These are phyloP conservation scores for Sporothrix pseudoabietina DNA, from an alignment of 2,329 filamentous ascomycete genomes.

Conservation along the genomic window DNA sequence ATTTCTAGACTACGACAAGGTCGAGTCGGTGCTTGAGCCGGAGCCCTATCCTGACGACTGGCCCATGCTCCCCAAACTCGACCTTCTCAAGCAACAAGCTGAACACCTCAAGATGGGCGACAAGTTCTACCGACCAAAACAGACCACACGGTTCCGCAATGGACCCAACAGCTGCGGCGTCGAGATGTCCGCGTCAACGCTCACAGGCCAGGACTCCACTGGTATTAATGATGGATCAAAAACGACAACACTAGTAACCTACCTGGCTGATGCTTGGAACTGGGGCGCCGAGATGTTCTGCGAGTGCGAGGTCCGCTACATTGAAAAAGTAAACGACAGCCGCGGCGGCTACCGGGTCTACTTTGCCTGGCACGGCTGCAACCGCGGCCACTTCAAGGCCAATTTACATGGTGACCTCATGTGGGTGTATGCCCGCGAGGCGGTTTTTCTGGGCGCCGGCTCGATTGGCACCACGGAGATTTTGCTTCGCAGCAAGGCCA, in stretches of 20 bases:
- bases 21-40: constrained; percentile 60
- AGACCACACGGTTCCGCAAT: constrained; percentile 65
- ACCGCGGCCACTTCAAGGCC: constrained; percentile 57
- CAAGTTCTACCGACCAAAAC: constrained; percentile 58
- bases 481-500: constrained; percentile 59
- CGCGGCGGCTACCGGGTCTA: constrained; percentile 63
- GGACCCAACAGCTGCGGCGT: constrained; percentile 66
- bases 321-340: constrained; percentile 53
- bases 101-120: constrained; percentile 52
- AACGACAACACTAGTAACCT: constrained; percentile 66
- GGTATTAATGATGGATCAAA: constrained; percentile 70
- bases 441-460: constrained; percentile 68
- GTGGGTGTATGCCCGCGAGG: constrained; percentile 67
- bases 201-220: constrained; percentile 64
- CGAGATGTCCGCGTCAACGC: constrained; percentile 60
- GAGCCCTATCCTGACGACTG: constrained; percentile 59
- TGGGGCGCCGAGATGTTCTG: constrained; percentile 74
- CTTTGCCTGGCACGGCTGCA: constrained; percentile 65
- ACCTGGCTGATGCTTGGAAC: constrained; percentile 70
- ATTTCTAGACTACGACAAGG: constrained; percentile 58
- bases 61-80: constrained; percentile 60
- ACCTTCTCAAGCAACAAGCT: constrained; percentile 60
- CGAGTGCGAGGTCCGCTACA: constrained; percentile 65
- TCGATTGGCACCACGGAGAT: constrained; percentile 68
- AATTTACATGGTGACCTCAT: constrained; percentile 62